phyloP scores from a whole-genome alignment of 768 basidiomycete genomes.

The Trametes meyenii region DNA sequence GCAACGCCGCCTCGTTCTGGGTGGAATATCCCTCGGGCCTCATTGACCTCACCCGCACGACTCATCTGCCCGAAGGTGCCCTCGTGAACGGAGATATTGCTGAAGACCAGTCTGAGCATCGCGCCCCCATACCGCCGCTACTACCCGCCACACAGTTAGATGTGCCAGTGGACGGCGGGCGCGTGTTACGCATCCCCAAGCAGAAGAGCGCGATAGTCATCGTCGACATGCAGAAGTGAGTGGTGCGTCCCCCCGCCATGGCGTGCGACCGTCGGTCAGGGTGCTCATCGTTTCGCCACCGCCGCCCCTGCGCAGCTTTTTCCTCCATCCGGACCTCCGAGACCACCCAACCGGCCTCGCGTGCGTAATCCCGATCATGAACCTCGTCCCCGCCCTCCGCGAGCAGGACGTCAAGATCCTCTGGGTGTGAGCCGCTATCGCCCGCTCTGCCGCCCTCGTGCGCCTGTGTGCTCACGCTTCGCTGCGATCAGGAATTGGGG shows the following conservation, averaged over 20 bases:
- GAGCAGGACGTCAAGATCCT: constrained; percentile 56
- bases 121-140: constrained; percentile 34
- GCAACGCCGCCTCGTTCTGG: constrained; percentile 60
- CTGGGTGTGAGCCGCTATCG: constrained; percentile 55
- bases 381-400: constrained; percentile 51
- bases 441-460: constrained; percentile 1
- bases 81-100: constrained; percentile 8
- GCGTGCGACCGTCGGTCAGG: background rate
- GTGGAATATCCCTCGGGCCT: constrained; percentile 69
- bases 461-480: constrained; percentile 1
- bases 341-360: constrained; percentile 56
- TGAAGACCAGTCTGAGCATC: constrained; percentile 8
- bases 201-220: constrained; percentile 58
- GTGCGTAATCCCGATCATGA: constrained; percentile 58
- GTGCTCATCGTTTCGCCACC: background rate
- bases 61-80: constrained; percentile 35
- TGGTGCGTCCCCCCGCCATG: background rate
- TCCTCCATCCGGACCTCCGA: constrained; percentile 63
- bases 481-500: constrained; percentile 61
- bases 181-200: constrained; percentile 53
- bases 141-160: constrained; percentile 48
- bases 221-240: constrained; percentile 77
- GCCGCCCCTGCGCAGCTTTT: constrained; percentile 46
- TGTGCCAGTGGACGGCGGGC: constrained; percentile 54
- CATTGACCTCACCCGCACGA: constrained; percentile 58